These are phyloP conservation scores for Brassica incana DNA, from an alignment of 345 rosid species.

Conservation along the genomic window DNA sequence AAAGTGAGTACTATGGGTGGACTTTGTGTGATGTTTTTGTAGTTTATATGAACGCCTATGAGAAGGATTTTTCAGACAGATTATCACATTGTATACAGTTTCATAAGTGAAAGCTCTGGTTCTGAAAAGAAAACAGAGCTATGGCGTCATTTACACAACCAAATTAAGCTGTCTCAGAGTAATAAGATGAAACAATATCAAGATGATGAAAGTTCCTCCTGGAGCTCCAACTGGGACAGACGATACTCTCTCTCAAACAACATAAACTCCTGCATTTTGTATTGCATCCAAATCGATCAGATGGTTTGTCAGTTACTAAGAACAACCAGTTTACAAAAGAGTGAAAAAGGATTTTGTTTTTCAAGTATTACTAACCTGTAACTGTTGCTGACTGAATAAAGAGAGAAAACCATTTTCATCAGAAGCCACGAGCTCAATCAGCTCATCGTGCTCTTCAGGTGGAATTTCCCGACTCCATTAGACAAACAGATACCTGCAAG, in stretches of 20 bases:
- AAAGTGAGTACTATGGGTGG: background rate
- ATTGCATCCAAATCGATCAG: slow-evolving; percentile 23
- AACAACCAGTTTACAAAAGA: background rate
- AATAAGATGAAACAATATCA: slow-evolving; percentile 29
- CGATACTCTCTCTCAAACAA: slow-evolving; percentile 82
- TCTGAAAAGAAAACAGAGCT: background rate
- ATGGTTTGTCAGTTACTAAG: background rate
- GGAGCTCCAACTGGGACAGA: slow-evolving; percentile 66
- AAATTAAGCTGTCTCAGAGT: background rate
- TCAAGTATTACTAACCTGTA: slow-evolving; percentile 56
- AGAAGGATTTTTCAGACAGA: background rate
- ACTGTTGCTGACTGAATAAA: slow-evolving; percentile 85
- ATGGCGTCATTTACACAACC: slow-evolving; percentile 16
- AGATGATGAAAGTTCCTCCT: slow-evolving; percentile 50
- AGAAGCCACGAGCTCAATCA: slow-evolving; percentile 78
- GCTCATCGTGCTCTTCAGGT: slow-evolving; percentile 70
- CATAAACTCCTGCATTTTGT: slow-evolving; percentile 69
- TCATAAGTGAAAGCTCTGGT: slow-evolving; percentile 12
- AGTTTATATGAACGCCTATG: too few relatives aligned
- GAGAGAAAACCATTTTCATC: slow-evolving; percentile 65
- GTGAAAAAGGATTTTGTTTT: too few relatives aligned
- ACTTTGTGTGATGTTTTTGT: background rate
- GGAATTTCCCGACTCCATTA: slow-evolving; percentile 66
- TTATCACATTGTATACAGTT: slow-evolving; percentile 18
- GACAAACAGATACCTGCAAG: slow-evolving; percentile 77